Conservation (phyloP, 768 basidiomycete species). For the Serendipita vermifera region DNA sequence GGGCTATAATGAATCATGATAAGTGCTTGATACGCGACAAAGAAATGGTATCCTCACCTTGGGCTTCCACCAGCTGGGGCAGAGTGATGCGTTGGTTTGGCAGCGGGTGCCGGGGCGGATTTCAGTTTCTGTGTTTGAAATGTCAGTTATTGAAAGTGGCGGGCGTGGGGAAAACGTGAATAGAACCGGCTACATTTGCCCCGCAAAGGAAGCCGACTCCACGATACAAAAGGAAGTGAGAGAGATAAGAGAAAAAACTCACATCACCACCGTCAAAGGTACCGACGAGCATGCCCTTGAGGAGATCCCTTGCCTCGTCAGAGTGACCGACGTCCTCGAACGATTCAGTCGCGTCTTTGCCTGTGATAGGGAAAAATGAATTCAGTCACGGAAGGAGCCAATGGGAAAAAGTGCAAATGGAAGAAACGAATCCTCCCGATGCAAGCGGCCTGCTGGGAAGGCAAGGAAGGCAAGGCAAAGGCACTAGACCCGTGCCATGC, state of each 20-base stretch:
- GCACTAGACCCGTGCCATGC: too few relatives aligned
- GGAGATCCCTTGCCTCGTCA: conserved; percentile 83
- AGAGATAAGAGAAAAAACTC: conserved; percentile 21
- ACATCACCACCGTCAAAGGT: conserved; percentile 64
- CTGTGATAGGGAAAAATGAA: conserved; percentile 35
- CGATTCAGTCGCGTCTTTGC: conserved; percentile 91
- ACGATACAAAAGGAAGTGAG: background rate
- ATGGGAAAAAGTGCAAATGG: conserved; percentile 9
- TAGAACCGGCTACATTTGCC: conserved; percentile 3
- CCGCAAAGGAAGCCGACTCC: background rate
- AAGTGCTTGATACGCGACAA: too few relatives aligned
- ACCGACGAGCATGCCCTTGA: conserved; percentile 68
- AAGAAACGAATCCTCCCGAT: conserved; percentile 13
- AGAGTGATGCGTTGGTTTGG: conserved; percentile 12
- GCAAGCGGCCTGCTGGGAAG: conserved; percentile 1
- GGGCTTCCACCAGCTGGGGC: conserved; percentile 12
- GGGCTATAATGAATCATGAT: background rate
- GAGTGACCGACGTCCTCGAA: conserved; percentile 99
- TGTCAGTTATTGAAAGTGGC: conserved; percentile 22
- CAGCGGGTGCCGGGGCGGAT: background rate
- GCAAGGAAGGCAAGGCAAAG: background rate
- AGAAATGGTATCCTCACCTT: too few relatives aligned
- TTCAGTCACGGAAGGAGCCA: too few relatives aligned
- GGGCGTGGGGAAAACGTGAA: conserved; percentile 11
- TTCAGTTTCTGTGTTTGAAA: conserved; percentile 9